These are phyloP conservation scores for Hemisphaericaspora nanyangensis DNA, from an alignment of 805 yeast genomes.

Conservation along the genomic window DNA sequence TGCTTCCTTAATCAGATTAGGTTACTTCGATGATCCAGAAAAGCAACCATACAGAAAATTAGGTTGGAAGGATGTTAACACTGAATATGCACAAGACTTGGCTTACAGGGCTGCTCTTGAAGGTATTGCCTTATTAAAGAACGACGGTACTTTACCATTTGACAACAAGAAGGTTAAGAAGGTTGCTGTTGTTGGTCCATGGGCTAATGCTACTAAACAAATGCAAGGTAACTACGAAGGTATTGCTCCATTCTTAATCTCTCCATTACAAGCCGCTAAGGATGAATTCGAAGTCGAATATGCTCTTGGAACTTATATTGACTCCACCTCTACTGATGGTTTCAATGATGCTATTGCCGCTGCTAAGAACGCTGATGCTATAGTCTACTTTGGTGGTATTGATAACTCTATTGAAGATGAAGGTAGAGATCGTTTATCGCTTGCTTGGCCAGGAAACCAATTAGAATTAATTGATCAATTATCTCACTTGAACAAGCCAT, in stretches of 20 bases:
- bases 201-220: constrained; percentile 6
- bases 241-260: constrained; percentile 4
- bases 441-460: constrained; percentile 7
- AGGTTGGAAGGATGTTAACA: constrained; percentile 5
- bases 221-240: constrained; percentile 7
- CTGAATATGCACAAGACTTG: constrained; percentile 4
- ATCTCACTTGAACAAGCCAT: constrained; percentile 4
- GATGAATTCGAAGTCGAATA: constrained; percentile 4
- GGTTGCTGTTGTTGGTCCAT: constrained; percentile 8
- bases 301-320: constrained; percentile 5
- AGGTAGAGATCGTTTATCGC: constrained; percentile 5
- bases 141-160: constrained; percentile 9
- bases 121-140: constrained; percentile 10
- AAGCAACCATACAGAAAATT: constrained; percentile 3
- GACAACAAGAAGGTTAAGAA: constrained; percentile 1
- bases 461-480: constrained; percentile 4
- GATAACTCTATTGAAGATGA: constrained; percentile 5
- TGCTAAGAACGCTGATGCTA: constrained; percentile 6
- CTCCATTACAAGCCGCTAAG: constrained; percentile 5
- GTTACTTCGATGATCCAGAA: constrained; percentile 3
- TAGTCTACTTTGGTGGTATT: constrained; percentile 7
- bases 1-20: constrained; percentile 5
- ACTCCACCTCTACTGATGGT: constrained; percentile 3
- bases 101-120: constrained; percentile 9
- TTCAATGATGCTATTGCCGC: constrained; percentile 3